phyloP scores from a whole-genome alignment of 2,329 filamentous ascomycete genomes.

The Metarhizium guizhouense region DNA sequence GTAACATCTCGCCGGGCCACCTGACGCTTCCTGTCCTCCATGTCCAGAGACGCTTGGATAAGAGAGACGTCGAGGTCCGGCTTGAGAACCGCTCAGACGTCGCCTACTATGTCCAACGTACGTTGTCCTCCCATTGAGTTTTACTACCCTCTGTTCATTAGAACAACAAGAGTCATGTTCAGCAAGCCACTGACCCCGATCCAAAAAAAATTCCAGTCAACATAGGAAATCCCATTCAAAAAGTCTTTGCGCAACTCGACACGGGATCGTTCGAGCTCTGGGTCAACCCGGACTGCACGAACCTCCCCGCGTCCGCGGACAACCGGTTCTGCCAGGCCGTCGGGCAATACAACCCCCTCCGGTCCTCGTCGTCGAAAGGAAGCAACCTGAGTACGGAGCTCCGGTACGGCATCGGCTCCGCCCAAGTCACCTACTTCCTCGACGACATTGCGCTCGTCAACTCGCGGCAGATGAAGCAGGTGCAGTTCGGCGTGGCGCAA shows the following conservation, averaged over 20 bases:
- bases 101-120: conserved; percentile 43
- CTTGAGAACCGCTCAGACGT: conserved; percentile 43
- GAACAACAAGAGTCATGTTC: background rate
- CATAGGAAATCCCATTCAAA: conserved; percentile 45
- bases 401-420: conserved; percentile 41
- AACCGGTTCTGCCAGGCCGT: conserved; percentile 34
- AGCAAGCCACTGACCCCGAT: background rate
- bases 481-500: conserved; percentile 60
- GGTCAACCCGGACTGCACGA: conserved; percentile 52
- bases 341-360: conserved; percentile 32
- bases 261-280: conserved; percentile 53
- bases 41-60: conserved; percentile 23
- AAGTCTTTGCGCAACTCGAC: conserved; percentile 46
- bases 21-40: conserved; percentile 22
- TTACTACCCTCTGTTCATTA: background rate
- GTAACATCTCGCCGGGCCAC: conserved; percentile 9
- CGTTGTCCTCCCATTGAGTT: conserved; percentile 6
- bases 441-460: conserved; percentile 36
- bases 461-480: conserved; percentile 26
- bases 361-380: conserved; percentile 29
- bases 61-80: conserved; percentile 33
- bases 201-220: conserved; percentile 20
- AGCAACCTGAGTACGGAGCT: conserved; percentile 30
- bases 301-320: conserved; percentile 29
- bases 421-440: conserved; percentile 39